phyloP scores from a whole-genome alignment of 2,329 filamentous ascomycete species.

The Didymella pinodella region DNA sequence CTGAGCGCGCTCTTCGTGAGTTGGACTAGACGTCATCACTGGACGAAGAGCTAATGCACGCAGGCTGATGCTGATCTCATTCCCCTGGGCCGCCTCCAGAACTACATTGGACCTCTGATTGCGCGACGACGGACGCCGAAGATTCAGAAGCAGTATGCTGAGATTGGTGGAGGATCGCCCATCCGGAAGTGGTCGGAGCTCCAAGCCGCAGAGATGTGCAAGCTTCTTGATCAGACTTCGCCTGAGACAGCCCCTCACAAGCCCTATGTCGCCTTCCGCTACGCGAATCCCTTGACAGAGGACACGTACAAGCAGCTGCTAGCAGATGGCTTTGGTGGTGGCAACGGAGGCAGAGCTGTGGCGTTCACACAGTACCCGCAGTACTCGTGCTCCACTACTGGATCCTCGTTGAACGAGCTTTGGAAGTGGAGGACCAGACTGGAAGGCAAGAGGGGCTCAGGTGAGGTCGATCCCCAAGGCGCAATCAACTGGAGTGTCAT shows the following conservation, averaged over 20 bases:
- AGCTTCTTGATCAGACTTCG: conserved; percentile 87
- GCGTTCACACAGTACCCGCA: conserved; percentile 99
- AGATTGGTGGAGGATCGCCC: conserved; percentile 95
- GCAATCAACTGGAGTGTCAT: conserved; percentile 96
- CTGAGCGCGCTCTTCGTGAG: conserved; percentile 89
- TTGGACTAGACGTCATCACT: conserved; percentile 21
- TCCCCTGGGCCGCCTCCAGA: conserved; percentile 89
- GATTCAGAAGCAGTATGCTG: conserved; percentile 93
- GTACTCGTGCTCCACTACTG: conserved; percentile 97
- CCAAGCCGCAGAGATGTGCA: conserved; percentile 95
- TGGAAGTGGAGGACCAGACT: conserved; percentile 96
- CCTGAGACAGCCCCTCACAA: conserved; percentile 96
- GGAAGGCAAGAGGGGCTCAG: conserved; percentile 74
- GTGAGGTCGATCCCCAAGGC: conserved; percentile 65
- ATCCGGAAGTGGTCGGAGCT: conserved; percentile 98
- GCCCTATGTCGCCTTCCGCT: conserved; percentile 96
- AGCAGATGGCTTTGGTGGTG: conserved; percentile 87
- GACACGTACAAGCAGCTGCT: conserved; percentile 87
- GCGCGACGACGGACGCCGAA: conserved; percentile 89
- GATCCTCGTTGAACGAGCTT: conserved; percentile 92
- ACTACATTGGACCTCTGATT: conserved; percentile 88
- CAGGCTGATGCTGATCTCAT: conserved; percentile 94
- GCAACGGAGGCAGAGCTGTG: conserved; percentile 89
- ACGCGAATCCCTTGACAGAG: conserved; percentile 91
- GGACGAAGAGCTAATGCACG: conserved; percentile 26